phyloP scores from a whole-genome alignment of 2,329 filamentous ascomycete species.

The Fusarium sp. region DNA sequence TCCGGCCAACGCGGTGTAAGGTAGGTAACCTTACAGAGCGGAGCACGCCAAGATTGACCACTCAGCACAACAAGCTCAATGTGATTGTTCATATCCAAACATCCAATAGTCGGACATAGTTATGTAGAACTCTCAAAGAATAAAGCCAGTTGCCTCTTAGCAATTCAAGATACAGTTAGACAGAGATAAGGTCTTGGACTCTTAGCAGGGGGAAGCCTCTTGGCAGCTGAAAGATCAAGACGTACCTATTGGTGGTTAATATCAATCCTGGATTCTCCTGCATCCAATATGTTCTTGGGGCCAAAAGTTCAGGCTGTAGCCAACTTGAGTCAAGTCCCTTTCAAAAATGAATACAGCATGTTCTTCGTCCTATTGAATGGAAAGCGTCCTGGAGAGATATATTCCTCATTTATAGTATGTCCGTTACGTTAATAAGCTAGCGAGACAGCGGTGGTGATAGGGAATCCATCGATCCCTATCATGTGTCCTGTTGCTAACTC shows the following conservation, averaged over 20 bases:
- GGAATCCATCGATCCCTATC: constrained; percentile 58
- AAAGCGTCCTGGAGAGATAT: too few relatives aligned
- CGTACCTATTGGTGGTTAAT: background rate
- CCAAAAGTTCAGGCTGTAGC: background rate
- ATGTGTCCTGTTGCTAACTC: constrained; percentile 56
- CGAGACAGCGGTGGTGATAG: constrained; percentile 48
- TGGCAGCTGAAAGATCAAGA: background rate
- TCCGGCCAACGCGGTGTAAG: background rate
- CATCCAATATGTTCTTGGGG: background rate
- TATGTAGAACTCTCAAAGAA: too few relatives aligned
- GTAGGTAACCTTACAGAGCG: too few relatives aligned
- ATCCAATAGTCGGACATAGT: too few relatives aligned
- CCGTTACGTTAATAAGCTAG: background rate
- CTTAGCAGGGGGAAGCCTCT: too few relatives aligned
- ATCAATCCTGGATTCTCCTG: background rate
- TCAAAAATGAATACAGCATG: background rate
- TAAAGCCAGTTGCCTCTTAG: too few relatives aligned
- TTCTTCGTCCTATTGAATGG: too few relatives aligned
- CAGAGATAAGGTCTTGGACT: too few relatives aligned
- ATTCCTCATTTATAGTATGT: too few relatives aligned
- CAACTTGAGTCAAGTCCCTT: too few relatives aligned
- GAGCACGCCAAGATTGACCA: background rate
- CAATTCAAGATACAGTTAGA: too few relatives aligned
- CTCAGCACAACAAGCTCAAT: background rate
- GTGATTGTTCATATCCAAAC: too few relatives aligned